Percentiles rank a stretch among this genome's conserved stretches.
phyloP scores from a whole-genome alignment of 2,329 filamentous ascomycete genomes.

The Beauveria brongniartii region DNA sequence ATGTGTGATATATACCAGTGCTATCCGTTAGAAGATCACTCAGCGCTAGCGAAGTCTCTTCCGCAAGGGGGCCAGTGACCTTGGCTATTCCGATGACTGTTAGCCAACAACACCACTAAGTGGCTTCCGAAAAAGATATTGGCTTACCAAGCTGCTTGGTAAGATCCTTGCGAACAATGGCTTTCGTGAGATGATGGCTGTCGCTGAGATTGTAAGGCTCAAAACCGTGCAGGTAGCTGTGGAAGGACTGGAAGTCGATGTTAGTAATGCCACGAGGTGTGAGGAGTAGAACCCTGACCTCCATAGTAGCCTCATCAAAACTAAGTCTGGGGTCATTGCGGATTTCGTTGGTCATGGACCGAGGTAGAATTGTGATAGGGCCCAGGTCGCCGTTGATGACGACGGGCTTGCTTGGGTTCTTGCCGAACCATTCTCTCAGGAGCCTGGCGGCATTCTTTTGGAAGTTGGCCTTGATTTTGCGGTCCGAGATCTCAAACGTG shows the following conservation, averaged over 20 bases:
- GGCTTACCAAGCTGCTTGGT: constrained; percentile 14
- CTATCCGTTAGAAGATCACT: constrained; percentile 6
- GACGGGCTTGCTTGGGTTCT: constrained; percentile 9
- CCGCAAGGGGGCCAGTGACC: constrained; percentile 9
- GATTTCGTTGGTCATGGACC: constrained; percentile 15
- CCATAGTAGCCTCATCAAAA: constrained; percentile 11
- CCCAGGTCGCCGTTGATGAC: constrained; percentile 14
- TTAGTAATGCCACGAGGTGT: background rate
- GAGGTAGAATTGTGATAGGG: constrained; percentile 15
- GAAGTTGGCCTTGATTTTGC: background rate
- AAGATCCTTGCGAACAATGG: constrained; percentile 14
- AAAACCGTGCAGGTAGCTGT: constrained; percentile 14
- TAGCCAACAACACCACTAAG: background rate
- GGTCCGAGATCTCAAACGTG: background rate
- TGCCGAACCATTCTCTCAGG: constrained; percentile 7
- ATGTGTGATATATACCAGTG: background rate
- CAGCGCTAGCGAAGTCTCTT: constrained; percentile 8
- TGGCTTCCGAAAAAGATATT: background rate
- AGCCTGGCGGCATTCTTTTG: background rate
- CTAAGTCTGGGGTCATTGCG: constrained; percentile 17
- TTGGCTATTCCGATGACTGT: background rate
- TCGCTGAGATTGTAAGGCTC: constrained; percentile 7
- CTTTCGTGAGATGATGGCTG: constrained; percentile 10
- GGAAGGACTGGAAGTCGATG: constrained; percentile 2
- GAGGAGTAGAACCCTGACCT: background rate